A percentile compares a stretch with the other conserved stretches of the same genome.
Conservation (phyloP, 306 rosid species). For the Citrullus colocynthis region DNA sequence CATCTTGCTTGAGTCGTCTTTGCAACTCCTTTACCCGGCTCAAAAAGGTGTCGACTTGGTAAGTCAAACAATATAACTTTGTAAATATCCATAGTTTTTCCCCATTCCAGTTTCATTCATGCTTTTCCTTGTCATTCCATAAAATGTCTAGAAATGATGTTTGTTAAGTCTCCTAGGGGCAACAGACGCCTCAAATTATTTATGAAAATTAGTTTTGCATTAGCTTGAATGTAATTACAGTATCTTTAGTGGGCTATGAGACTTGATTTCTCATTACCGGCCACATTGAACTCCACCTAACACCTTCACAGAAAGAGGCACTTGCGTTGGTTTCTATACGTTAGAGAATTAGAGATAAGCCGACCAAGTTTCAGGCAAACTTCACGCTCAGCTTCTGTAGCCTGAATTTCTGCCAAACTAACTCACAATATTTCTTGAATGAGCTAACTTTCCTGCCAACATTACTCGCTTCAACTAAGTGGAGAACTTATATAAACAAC, state of each 20-base stretch:
- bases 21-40: conserved; percentile 7
- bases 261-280: background rate
- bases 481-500: background rate
- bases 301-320: conserved; percentile 12
- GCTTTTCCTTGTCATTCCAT: background rate
- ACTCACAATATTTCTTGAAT: background rate
- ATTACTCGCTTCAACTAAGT: background rate
- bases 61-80: background rate
- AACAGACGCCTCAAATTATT: background rate
- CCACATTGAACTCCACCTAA: background rate
- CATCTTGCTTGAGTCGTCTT: background rate
- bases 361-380: conserved; percentile 14
- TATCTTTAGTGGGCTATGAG: background rate
- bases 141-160: background rate
- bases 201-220: background rate
- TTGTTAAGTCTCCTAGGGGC: background rate
- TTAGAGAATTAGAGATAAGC: background rate
- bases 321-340: background rate
- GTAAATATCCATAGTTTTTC: background rate
- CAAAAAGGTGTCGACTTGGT: background rate
- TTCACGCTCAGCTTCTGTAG: background rate
- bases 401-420: background rate
- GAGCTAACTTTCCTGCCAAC: background rate
- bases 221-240: background rate
- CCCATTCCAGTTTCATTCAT: background rate